Conservation (phyloP, 2,329 filamentous ascomycete genomes). For the Chlorencoelia australis region DNA sequence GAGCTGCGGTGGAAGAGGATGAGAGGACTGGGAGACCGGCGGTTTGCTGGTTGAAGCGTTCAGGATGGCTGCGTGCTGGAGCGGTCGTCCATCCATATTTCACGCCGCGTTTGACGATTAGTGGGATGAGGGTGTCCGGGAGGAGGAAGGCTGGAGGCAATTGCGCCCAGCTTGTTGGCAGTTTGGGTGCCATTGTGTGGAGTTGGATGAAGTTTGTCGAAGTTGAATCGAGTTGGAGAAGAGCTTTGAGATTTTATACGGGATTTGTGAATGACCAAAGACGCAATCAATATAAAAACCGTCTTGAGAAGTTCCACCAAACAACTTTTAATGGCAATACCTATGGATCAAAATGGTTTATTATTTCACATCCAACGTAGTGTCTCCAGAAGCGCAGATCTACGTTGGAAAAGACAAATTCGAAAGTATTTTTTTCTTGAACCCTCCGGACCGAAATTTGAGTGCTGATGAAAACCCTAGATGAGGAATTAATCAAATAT, state of each 20-base stretch:
- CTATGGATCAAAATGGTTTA: slow-evolving; percentile 62
- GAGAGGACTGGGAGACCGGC: slow-evolving; percentile 46
- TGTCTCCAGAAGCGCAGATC: slow-evolving; percentile 73
- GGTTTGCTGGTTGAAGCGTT: slow-evolving; percentile 46
- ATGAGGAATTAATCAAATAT: slow-evolving; percentile 91
- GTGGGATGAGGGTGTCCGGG: slow-evolving; percentile 24
- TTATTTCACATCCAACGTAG: slow-evolving; percentile 84
- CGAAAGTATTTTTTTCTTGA: slow-evolving; percentile 56
- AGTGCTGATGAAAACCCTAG: slow-evolving; percentile 36
- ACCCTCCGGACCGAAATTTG: background rate
- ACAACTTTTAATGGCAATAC: slow-evolving; percentile 16
- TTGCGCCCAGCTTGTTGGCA: slow-evolving; percentile 26
- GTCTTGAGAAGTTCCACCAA: slow-evolving; percentile 3
- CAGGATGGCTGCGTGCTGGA: slow-evolving; percentile 39
- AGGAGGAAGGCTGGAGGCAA: slow-evolving; percentile 24
- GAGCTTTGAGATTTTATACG: slow-evolving; percentile 21
- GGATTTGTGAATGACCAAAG: slow-evolving; percentile 11
- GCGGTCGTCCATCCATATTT: slow-evolving; percentile 48
- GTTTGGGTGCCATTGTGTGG: slow-evolving; percentile 27
- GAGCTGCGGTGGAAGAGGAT: slow-evolving; percentile 49
- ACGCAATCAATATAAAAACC: slow-evolving; percentile 24
- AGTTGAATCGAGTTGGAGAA: slow-evolving; percentile 2
- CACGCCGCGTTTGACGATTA: slow-evolving; percentile 26
- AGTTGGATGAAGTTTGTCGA: background rate
- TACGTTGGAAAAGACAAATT: slow-evolving; percentile 99